Evolutionary conservation across 1,284 basidiomycete species (phyloP).

Genomic region (Papiliotrema laurentii): DNA sequence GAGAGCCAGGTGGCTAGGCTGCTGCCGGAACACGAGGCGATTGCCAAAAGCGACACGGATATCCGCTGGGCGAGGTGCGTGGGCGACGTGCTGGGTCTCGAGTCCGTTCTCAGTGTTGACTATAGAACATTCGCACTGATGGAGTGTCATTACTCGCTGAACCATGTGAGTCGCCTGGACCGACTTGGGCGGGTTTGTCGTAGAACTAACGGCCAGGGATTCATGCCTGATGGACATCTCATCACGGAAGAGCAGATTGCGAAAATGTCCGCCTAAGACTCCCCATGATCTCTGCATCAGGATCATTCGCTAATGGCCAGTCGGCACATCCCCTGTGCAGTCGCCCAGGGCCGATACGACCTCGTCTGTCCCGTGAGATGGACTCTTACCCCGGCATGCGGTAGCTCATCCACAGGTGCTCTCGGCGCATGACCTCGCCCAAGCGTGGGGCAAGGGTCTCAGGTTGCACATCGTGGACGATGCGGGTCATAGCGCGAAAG

Average conservation of each 20-base stretch:
- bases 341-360: conserved; percentile 71
- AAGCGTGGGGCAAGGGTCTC: conserved; percentile 69
- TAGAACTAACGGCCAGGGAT: conserved; percentile 56
- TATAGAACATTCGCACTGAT: conserved; percentile 78
- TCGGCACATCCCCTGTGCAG: conserved; percentile 74
- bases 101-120: not conserved
- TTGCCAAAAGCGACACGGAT: conserved; percentile 68
- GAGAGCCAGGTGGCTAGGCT: conserved; percentile 83
- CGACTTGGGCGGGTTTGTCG: no score
- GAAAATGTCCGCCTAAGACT: conserved; percentile 66
- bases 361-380: conserved; percentile 52
- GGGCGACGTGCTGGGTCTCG: not conserved
- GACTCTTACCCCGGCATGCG: not conserved
- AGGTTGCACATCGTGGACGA: conserved; percentile 78
- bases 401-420: conserved; percentile 54
- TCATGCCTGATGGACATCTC: conserved; percentile 76
- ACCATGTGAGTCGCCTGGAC: conserved; percentile 52
- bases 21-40: conserved; percentile 61
- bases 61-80: conserved; percentile 65
- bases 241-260: conserved; percentile 77
- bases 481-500: conserved; percentile 83
- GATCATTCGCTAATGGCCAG: conserved; percentile 45
- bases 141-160: conserved; percentile 89
- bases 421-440: conserved; percentile 73
- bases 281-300: not conserved